Base-by-base conservation (phyloP, 306 rosid genomes). In the Trifolium repens region DNA sequence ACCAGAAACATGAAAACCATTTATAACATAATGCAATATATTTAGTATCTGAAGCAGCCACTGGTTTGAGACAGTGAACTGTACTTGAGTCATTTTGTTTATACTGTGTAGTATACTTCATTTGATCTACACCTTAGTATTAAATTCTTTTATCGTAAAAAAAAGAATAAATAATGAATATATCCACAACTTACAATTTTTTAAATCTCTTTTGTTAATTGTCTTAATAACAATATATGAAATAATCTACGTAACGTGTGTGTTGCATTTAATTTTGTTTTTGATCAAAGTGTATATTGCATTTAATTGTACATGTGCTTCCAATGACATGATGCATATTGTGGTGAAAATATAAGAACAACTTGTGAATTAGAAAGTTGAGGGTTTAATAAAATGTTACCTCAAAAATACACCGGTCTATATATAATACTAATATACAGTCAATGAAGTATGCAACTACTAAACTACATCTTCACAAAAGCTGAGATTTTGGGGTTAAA, bases 241-340 rank as follows among this genome's bases (percentile, higher is more conserved):
- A 46, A 58, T 66, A 67, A 80, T 74, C 37, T 59, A 72, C 27
- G 71, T 37, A 68, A 15, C 24, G 24, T 17, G 68, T 68, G 72
- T 80, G 80, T 75, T 30, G 73, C 84, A 80, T 75, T 75, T 80
- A 80, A 80, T 75, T 61, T 55, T 19, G 14, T 55, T 55, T 19
- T 55, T 55, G 61, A 55, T 9, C 61, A 55, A 55, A 55, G 61
- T 55, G 61, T 55, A 22, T 55, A 30, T 55, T 14, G 80, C 84
- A 80, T 80, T 75, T 75, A 80, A 75, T 80, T 61, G 77, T 75
- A 24, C 84, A 80, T 75, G 84, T 80, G 80, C 84, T 62, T 75
- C 67, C 40, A 50, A 65, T 50, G 52, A 17, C 35, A 58, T 54
- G 19, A 55, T 69, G 75, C 79, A 67, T 80, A 13, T 69, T 37